These are phyloP conservation scores for Yamadazyma kanchanaburiensis DNA, from an alignment of 1,139 yeast genomes.

Conservation along the genomic window DNA sequence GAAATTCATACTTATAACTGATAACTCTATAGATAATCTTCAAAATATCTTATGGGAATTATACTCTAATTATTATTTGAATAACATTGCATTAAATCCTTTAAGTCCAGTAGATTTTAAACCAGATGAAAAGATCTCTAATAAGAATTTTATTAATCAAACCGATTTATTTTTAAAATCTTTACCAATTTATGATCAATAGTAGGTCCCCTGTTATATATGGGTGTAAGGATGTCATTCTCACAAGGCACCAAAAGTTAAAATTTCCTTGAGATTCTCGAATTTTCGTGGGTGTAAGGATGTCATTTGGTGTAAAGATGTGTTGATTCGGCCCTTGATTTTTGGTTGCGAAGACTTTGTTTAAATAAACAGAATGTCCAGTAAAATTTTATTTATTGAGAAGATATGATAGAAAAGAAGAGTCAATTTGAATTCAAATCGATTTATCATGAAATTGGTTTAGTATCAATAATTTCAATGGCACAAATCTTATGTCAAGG, in stretches of 20 bases:
- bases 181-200: constrained; percentile 18
- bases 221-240: constrained; percentile 11
- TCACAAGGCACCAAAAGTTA: too few relatives aligned
- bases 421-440: constrained; percentile 13
- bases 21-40: constrained; percentile 58
- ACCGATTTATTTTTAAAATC: constrained; percentile 39
- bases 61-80: constrained; percentile 65
- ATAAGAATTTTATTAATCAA: constrained; percentile 40
- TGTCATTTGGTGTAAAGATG: too few relatives aligned
- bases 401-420: not conserved
- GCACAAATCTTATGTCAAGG: constrained; percentile 41
- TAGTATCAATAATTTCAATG: constrained; percentile 31
- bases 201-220: constrained; percentile 8
- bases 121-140: constrained; percentile 34
- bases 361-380: constrained; percentile 1
- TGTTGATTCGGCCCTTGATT: constrained; percentile 2
- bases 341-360: constrained; percentile 1
- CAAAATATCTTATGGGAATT: constrained; percentile 62
- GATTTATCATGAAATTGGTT: constrained; percentile 23
- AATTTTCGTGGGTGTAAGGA: too few relatives aligned
- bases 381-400: not conserved
- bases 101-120: constrained; percentile 52
- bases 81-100: constrained; percentile 65
- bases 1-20: constrained; percentile 73
- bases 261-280: too few relatives aligned